These are phyloP conservation scores for Pulicaria dysenterica DNA, from an alignment of 129 eudicot genomes.

Conservation along the genomic window DNA sequence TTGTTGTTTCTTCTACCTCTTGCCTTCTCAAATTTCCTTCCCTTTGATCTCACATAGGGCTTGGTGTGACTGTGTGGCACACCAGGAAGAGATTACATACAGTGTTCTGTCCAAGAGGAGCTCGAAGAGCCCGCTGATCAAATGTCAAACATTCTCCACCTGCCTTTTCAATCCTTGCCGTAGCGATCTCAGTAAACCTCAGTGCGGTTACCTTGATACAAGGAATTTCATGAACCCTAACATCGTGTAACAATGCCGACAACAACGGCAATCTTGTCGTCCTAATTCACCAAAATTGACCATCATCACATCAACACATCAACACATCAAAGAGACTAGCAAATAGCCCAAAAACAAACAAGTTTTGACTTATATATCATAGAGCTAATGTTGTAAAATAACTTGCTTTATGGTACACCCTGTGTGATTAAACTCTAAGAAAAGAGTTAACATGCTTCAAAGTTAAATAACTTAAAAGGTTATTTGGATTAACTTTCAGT, in stretches of 20 bases:
- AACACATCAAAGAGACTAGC: background rate
- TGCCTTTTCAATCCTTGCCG: constrained; percentile 44
- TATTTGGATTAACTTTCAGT: too few species aligned
- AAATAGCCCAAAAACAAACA: background rate
- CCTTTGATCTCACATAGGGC: constrained; percentile 56
- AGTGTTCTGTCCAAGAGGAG: constrained; percentile 48
- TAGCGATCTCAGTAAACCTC: constrained; percentile 41
- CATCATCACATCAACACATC: background rate
- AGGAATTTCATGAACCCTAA: constrained; percentile 45
- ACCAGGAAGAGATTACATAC: constrained; percentile 41
- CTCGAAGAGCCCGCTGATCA: constrained; percentile 45
- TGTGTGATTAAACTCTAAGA: too few species aligned
- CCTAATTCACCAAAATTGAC: constrained; percentile 12
- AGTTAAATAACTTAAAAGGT: too few species aligned
- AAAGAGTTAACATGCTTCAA: too few species aligned
- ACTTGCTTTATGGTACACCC: too few species aligned
- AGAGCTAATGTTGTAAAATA: too few species aligned
- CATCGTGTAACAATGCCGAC: constrained; percentile 46
- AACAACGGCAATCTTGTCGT: constrained; percentile 43
- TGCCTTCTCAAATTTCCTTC: constrained; percentile 64
- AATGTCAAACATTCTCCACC: constrained; percentile 50
- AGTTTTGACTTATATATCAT: background rate
- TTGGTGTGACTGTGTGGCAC: constrained; percentile 66
- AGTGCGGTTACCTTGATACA: constrained; percentile 45
- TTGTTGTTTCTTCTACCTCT: constrained; percentile 66